Evolutionary conservation across 192 early-diverging fungal genomes (phyloP), one percentile per base, ranked within the genome.

Genomic region (Physocladia obscura): DNA sequence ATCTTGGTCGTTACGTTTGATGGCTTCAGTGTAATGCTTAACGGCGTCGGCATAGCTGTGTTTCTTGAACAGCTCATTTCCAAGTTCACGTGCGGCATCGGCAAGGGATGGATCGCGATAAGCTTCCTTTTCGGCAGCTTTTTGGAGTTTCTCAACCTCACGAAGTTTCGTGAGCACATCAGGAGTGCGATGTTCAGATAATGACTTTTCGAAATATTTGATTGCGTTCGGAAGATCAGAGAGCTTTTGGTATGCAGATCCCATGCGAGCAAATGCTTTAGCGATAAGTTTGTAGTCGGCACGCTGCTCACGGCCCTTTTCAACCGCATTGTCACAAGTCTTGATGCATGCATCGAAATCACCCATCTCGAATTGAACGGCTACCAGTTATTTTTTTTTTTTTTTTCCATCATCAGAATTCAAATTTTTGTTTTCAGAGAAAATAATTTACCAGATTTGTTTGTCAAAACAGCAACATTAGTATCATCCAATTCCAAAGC

Each of bases 281-380:
- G 93, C 93, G 76, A 99, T 92, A 61, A 96, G 76, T 84, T 95
- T 99, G 83, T 90, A 99, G 62, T 97, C 97, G 38, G 89, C 91
- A 29, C 91, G 90, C 47, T 90, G 61, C 74, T 96, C 93, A 65
- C 96, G 90, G 37, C 96, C 96, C 63, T 82, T 82, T 15, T 98
- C 96, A 62, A 98, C 85, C 19, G 97, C 97, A 56, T 94, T 75
- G 70, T 97, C 87, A 73, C 93, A 96, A 6, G 86, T 83, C 78
- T 94, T 89, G 78, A 99, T 97, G 76, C 91, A 92, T 37, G 93
- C 94, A n/a, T 94, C 88, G 73, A 84, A 96, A 31, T 90, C 89
- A 67, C 88, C 92, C 84, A 94, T 89, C 81, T 98, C 97, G 83
- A 93, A 99, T 67, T 90, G 84, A 19, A 95, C 95, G 58, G 97